phyloP scores from a whole-genome alignment of 169 alveolate genomes.

The Plasmodium knowlesi region DNA sequence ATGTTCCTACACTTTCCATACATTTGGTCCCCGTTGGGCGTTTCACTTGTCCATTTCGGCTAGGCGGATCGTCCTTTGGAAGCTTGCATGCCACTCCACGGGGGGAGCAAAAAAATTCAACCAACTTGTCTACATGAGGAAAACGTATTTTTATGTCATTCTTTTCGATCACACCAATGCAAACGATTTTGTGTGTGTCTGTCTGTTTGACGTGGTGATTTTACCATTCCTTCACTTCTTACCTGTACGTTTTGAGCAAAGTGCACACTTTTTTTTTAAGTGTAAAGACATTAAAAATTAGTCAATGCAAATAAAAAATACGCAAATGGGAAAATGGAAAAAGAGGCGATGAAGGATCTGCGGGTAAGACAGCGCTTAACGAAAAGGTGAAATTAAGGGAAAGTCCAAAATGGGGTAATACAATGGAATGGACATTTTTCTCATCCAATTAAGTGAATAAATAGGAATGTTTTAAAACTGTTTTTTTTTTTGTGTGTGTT shows the following conservation, averaged over 20 bases:
- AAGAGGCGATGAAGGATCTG: not conserved
- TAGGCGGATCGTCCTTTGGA: not conserved
- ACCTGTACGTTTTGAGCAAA: not conserved
- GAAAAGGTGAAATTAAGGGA: not conserved
- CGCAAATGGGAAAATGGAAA: not conserved
- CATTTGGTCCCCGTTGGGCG: not conserved
- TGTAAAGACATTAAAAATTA: slow-evolving; percentile 31
- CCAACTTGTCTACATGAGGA: not conserved
- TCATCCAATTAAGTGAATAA: not conserved
- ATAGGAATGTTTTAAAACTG: not conserved
- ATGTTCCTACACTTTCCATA: not conserved
- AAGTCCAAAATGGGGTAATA: not conserved
- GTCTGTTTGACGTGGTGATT: not conserved
- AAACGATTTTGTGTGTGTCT: not conserved
- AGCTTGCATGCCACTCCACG: not conserved
- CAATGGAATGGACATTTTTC: not conserved
- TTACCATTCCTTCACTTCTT: not conserved
- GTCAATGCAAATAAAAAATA: not conserved
- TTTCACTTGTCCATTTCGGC: not conserved
- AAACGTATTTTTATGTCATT: not conserved
- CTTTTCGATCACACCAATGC: not conserved
- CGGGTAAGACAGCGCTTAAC: not conserved
- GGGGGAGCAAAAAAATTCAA: not conserved
- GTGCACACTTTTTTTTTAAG: not conserved
- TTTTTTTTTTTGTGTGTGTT: not conserved